Conservation (phyloP, 768 basidiomycete species). For the Trametes villosa region DNA sequence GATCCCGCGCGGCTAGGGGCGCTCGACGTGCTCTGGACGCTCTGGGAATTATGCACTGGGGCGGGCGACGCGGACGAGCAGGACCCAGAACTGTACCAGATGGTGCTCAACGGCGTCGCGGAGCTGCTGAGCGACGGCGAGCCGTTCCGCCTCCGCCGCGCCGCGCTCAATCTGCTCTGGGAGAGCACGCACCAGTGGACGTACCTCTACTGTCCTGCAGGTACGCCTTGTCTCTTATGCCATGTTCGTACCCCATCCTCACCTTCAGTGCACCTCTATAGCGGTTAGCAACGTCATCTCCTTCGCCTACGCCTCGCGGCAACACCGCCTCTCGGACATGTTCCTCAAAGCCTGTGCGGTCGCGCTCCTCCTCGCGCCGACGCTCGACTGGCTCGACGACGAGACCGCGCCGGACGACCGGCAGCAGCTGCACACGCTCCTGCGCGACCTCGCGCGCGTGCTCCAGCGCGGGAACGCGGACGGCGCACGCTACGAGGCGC, state of each 20-base stretch:
- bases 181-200: slow-evolving; percentile 5
- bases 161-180: slow-evolving; percentile 9
- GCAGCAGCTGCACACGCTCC: background rate
- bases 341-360: slow-evolving; percentile 4
- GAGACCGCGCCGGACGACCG: background rate
- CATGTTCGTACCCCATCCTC: background rate
- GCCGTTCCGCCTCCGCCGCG: slow-evolving; percentile 14
- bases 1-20: background rate
- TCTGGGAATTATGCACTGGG: slow-evolving; percentile 10
- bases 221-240: background rate
- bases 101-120: background rate
- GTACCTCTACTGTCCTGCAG: slow-evolving; percentile 10
- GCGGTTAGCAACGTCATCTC: slow-evolving; percentile 3
- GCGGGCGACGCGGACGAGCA: background rate
- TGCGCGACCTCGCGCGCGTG: slow-evolving; percentile 11
- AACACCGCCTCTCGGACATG: background rate
- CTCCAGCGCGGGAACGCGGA: slow-evolving; percentile 1
- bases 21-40: slow-evolving; percentile 7
- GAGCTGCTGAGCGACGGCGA: slow-evolving; percentile 4
- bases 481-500: background rate
- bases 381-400: background rate
- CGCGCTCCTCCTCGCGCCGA: slow-evolving; percentile 1
- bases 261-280: background rate
- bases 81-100: background rate
- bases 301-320: background rate